phyloP scores from a whole-genome alignment of 2,329 filamentous ascomycete genomes.

The Chlorencoelia australis region DNA sequence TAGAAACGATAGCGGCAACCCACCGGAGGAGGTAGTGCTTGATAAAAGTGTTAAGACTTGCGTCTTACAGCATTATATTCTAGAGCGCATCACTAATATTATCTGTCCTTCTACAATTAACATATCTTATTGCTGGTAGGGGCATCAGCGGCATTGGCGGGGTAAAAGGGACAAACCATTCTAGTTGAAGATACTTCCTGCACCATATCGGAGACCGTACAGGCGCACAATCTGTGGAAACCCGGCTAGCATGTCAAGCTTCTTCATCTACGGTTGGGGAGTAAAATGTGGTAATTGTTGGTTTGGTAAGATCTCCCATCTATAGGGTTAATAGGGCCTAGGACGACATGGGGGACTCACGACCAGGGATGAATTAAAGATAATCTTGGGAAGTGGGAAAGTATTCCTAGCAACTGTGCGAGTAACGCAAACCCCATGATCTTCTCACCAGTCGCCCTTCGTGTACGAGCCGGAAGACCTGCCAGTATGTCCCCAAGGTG shows the following conservation, averaged over 20 bases:
- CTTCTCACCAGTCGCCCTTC: slow-evolving; percentile 10
- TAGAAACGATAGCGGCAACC: slow-evolving; percentile 1
- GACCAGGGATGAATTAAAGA: slow-evolving; percentile 28
- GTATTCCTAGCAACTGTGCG: slow-evolving; percentile 21
- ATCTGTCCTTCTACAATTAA: neutral
- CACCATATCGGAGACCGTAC: slow-evolving; percentile 18
- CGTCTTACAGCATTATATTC: slow-evolving; percentile 6
- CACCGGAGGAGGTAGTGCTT: slow-evolving; percentile 2
- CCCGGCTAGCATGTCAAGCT: slow-evolving; percentile 13
- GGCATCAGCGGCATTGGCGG: too few species aligned
- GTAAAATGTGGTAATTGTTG: slow-evolving; percentile 15
- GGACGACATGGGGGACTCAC: slow-evolving; percentile 30
- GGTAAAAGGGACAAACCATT: slow-evolving; percentile 16
- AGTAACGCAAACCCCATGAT: slow-evolving; percentile 4
- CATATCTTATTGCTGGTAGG: too few species aligned
- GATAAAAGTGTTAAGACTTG: neutral
- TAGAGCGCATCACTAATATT: slow-evolving; percentile 6
- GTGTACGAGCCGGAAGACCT: slow-evolving; percentile 2
- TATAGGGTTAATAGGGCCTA: slow-evolving; percentile 24
- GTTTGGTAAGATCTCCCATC: slow-evolving; percentile 14
- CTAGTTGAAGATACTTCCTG: slow-evolving; percentile 16
- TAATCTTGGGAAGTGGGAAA: too few species aligned
- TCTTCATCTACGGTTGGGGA: slow-evolving; percentile 15
- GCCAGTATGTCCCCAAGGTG: slow-evolving; percentile 4
- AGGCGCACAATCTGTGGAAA: slow-evolving; percentile 10